phyloP scores from a whole-genome alignment of 352 stramenopile genomes.

The Phytopythium sindhum region DNA sequence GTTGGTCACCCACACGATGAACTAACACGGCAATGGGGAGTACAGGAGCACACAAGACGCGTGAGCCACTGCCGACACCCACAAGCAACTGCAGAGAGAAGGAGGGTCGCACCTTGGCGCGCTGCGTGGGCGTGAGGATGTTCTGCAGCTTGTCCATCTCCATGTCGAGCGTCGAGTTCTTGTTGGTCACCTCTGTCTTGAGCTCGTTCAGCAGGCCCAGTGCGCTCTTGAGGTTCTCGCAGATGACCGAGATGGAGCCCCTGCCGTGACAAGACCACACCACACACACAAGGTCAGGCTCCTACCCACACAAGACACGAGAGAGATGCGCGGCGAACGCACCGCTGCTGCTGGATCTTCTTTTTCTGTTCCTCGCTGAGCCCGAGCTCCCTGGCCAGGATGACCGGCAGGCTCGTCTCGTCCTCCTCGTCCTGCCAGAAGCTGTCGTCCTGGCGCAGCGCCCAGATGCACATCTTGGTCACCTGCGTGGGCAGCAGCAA shows the following conservation, averaged over 20 bases:
- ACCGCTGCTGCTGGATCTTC: constrained; percentile 91
- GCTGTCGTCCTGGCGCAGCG: constrained; percentile 87
- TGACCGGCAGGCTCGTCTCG: constrained; percentile 87
- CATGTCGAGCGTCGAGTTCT: constrained; percentile 91
- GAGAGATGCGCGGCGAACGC: constrained; percentile 14
- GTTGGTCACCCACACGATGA: constrained; percentile 95
- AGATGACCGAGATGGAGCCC: constrained; percentile 71
- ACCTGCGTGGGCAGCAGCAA: constrained; percentile 93
- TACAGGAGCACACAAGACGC: constrained; percentile 1
- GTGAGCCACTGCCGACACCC: not conserved
- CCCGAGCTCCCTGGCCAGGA: constrained; percentile 87
- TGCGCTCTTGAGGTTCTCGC: constrained; percentile 87
- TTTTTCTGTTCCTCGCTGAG: constrained; percentile 91
- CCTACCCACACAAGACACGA: constrained; percentile 4
- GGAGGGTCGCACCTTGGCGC: constrained; percentile 68
- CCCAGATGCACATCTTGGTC: constrained; percentile 93
- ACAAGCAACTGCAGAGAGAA: not conserved
- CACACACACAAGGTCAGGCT: not conserved
- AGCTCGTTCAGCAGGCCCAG: constrained; percentile 88
- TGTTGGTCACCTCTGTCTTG: constrained; percentile 84
- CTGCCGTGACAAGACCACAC: constrained; percentile 9
- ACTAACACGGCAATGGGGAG: constrained; percentile 38
- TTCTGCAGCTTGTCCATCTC: constrained; percentile 94
- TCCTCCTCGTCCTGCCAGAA: constrained; percentile 89
- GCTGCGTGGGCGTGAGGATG: constrained; percentile 92